phyloP scores from a whole-genome alignment of 768 basidiomycete species.

The Cystofilobasidium macerans region DNA sequence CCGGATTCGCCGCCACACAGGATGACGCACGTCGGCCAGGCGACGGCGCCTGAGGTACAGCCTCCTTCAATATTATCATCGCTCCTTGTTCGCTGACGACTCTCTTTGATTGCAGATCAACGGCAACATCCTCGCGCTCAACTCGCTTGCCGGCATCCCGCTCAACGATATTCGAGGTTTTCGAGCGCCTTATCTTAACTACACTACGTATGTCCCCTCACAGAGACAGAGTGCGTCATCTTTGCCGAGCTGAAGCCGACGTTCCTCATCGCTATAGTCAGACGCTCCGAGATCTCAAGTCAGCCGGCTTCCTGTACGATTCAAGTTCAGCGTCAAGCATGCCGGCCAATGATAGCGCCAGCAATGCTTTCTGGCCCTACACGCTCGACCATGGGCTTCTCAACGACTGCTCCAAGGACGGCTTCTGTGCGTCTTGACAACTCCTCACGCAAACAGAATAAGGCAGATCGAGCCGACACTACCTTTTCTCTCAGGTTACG shows the following conservation, averaged over 20 bases:
- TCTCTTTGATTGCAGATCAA: slow-evolving; percentile 46
- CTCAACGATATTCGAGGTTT: slow-evolving; percentile 55
- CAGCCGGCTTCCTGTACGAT: slow-evolving; percentile 45
- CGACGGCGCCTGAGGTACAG: background rate
- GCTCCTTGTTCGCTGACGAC: no score
- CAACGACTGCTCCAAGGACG: slow-evolving; percentile 61
- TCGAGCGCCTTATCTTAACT: slow-evolving; percentile 56
- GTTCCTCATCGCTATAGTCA: background rate
- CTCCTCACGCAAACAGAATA: no score
- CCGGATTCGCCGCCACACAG: slow-evolving; percentile 37
- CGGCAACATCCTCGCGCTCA: slow-evolving; percentile 67
- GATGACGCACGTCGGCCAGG: slow-evolving; percentile 61
- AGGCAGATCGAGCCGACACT: no score
- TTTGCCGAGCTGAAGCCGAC: no score
- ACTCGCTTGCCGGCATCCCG: slow-evolving; percentile 67
- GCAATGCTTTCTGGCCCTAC: slow-evolving; percentile 66
- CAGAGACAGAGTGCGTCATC: background rate
- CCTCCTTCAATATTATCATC: background rate
- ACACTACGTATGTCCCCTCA: slow-evolving; percentile 40
- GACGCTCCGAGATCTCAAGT: background rate
- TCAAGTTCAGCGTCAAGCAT: slow-evolving; percentile 52
- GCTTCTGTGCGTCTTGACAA: background rate
- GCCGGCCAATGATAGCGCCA: slow-evolving; percentile 54
- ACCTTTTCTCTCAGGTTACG: slow-evolving; percentile 44
- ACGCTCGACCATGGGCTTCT: slow-evolving; percentile 62